Evolutionary conservation across 2,329 filamentous ascomycete species (phyloP).

Genomic region (Aspergillus viridinutans): DNA sequence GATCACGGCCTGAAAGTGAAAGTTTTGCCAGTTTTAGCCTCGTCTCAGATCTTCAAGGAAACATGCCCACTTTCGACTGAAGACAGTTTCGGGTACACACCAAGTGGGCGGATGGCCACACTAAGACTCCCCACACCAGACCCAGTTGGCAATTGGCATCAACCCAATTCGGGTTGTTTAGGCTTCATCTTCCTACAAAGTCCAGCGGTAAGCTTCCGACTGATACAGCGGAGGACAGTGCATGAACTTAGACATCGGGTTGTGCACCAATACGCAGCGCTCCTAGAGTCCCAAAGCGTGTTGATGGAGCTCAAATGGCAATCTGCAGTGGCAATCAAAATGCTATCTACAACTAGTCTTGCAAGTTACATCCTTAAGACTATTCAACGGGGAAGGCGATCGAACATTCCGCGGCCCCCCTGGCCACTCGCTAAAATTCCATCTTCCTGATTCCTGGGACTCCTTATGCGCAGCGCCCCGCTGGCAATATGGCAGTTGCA

Average conservation of each 20-base stretch:
- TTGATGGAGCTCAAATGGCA: no score
- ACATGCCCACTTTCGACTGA: background rate
- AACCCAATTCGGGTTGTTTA: background rate
- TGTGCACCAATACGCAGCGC: background rate
- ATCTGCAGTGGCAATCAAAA: background rate
- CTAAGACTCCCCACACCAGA: conserved; percentile 23
- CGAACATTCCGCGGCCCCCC: conserved; percentile 18
- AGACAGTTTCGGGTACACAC: conserved; percentile 19
- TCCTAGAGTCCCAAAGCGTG: background rate
- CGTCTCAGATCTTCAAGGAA: background rate
- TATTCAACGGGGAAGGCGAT: conserved; percentile 15
- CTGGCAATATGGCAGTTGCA: background rate
- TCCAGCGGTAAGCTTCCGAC: background rate
- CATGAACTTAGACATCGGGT: background rate
- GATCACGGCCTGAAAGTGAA: background rate
- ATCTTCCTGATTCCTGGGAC: conserved; percentile 18
- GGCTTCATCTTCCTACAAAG: background rate
- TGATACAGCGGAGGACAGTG: background rate
- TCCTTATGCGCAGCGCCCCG: conserved; percentile 7
- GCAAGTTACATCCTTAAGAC: conserved; percentile 1
- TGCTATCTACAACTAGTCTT: background rate
- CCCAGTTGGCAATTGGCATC: conserved; percentile 1
- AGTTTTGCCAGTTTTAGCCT: background rate
- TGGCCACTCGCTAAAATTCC: conserved; percentile 12
- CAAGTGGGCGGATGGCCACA: conserved; percentile 11